Evolutionary conservation across 352 stramenopile genomes (phyloP).

Genomic region (Globisporangium viniferum): DNA sequence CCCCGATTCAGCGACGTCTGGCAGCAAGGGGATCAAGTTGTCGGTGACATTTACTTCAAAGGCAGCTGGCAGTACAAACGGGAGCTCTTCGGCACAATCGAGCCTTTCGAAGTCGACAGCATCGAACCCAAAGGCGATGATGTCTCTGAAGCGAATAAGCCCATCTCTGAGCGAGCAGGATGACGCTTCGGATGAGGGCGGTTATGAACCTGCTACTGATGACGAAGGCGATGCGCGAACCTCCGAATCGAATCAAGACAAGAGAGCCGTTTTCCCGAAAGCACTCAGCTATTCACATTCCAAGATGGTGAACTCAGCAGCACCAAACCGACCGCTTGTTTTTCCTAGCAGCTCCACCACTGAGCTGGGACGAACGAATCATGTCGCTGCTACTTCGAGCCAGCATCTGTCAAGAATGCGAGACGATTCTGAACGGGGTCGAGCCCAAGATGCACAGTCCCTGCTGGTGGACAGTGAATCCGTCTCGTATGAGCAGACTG

Average conservation of each 20-base stretch:
- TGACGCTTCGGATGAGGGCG: not conserved
- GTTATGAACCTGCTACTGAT: not conserved
- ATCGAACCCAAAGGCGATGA: not conserved
- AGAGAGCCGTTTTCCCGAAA: not conserved
- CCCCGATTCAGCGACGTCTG: not conserved
- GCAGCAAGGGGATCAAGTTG: not conserved
- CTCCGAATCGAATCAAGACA: not conserved
- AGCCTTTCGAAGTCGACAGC: not conserved
- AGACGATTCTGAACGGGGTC: not conserved
- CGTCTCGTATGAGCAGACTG: not conserved
- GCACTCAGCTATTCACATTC: not conserved
- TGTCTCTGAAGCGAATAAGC: slow-evolving; percentile 6
- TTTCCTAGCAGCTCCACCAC: not conserved
- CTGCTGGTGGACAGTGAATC: not conserved
- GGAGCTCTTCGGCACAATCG: not conserved
- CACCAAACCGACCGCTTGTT: not conserved
- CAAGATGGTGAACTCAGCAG: not conserved
- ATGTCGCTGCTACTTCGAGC: not conserved
- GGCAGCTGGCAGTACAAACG: not conserved
- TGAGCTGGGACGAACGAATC: not conserved
- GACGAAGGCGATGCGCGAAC: not conserved
- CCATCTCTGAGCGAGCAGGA: not conserved
- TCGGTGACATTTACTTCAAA: not conserved
- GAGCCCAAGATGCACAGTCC: not conserved
- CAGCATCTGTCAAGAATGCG: not conserved